Evolutionary conservation across 768 basidiomycete genomes (phyloP).

Genomic region (Collybia mongolica): DNA sequence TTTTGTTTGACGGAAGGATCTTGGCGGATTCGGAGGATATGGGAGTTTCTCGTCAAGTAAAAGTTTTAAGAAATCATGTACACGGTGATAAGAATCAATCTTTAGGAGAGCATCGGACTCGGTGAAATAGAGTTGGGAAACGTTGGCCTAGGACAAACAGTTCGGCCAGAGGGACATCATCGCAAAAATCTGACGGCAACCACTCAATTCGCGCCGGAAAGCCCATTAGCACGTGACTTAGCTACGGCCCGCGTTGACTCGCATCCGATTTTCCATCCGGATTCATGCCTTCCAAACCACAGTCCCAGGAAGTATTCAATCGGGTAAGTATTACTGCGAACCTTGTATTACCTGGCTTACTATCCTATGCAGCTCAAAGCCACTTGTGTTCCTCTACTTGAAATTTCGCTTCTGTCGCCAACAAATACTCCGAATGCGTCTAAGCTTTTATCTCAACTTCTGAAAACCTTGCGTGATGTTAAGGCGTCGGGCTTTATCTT

Average conservation of each 20-base stretch:
- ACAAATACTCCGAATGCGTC: slow-evolving; percentile 45
- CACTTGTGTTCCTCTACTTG: slow-evolving; percentile 81
- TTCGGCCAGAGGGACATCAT: no score
- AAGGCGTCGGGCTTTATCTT: slow-evolving; percentile 37
- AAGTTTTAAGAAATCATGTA: no score
- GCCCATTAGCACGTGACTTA: no score
- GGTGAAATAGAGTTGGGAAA: no score
- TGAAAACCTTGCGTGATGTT: slow-evolving; percentile 42
- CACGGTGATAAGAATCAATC: no score
- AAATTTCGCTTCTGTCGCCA: slow-evolving; percentile 62
- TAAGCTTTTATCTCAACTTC: slow-evolving; percentile 54
- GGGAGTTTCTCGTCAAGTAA: not conserved
- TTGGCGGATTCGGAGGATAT: not conserved
- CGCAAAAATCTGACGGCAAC: no score
- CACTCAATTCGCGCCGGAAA: no score
- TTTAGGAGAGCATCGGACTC: no score
- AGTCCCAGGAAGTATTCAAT: slow-evolving; percentile 32
- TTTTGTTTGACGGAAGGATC: slow-evolving; percentile 2
- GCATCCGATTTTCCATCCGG: no score
- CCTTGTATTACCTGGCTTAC: not conserved
- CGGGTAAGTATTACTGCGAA: slow-evolving; percentile 24
- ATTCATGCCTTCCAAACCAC: not conserved
- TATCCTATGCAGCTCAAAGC: slow-evolving; percentile 53
- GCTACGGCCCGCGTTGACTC: no score
- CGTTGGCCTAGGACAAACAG: no score